Base-by-base conservation (phyloP, 495 filamentous ascomycete genomes). In the Aspergillus incahuasiensis region DNA sequence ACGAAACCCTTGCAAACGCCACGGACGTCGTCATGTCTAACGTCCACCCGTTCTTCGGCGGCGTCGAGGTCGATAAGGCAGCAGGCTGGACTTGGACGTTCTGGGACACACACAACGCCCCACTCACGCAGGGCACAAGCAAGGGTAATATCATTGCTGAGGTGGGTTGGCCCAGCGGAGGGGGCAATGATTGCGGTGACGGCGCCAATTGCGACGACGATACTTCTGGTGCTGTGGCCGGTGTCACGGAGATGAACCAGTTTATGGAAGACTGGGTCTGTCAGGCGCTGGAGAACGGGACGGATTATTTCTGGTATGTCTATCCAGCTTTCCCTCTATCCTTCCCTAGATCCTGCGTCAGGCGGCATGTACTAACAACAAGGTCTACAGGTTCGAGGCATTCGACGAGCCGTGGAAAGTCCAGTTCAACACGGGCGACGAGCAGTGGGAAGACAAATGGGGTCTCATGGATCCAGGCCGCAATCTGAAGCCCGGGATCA, bases 391-490 rank as follows among this genome's bases (percentile, higher is more conserved):
- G 82, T 96, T 96, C 64, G 87, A 91, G 69, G 90, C 91, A 15
- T 97, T 96, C 64, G 92, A 96, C 63, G 92, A 96, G 72, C 90
- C 92, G 3, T 98, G 94, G 94, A 97, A 97, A 73, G 71, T 87
- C 21, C 56, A 61, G 21, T 95, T 82, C 69, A 86, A 98, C 65
- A 75, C 70, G 3, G 65, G 72, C 1, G 83, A 80, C 12, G 78
- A 91, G 71, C 77, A 89, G 53, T 97, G 92, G 92, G 94, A 98
- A 72, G 90, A 95, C 63, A 88, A 96, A 64, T 97, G 92, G 92
- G 94, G 94, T 25, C 72, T 98, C 19, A 86, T 98, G 83, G 90
- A 95, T 68, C 78, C 88, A 1, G 83, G 88, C 57, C 83, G 94
- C 51, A 90, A 91, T 19, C 67, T 98, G 64, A 98, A 98, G 70